These are phyloP conservation scores for Chlorella variabilis DNA, from an alignment of 163 green algal genomes.

Conservation along the genomic window DNA sequence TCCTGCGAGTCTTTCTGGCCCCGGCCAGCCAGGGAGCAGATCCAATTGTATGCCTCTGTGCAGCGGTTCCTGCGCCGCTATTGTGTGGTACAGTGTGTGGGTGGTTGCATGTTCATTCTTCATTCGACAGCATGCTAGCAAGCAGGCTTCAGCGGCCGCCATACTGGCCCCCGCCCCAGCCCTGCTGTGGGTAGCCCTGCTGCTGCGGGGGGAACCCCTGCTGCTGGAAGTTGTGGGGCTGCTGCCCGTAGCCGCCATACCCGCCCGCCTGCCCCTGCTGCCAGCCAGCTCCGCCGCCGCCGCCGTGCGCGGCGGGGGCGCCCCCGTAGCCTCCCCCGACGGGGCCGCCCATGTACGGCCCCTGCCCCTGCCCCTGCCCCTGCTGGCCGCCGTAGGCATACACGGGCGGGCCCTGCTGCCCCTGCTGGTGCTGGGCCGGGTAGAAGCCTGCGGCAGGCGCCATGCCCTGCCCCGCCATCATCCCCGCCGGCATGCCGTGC, in stretches of 20 bases:
- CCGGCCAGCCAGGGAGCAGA: too few species aligned
- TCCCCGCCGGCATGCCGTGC: not conserved
- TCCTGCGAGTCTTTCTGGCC: too few species aligned
- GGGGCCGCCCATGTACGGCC: too few species aligned
- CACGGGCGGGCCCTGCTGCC: not conserved
- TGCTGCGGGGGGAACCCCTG: slow-evolving; percentile 11
- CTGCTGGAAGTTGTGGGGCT: not conserved
- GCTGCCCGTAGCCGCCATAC: not conserved
- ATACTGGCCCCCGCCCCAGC: not conserved
- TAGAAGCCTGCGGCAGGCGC: not conserved
- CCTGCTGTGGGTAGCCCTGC: slow-evolving; percentile 6
- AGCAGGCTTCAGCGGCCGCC: too few species aligned
- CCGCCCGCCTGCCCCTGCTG: not conserved
- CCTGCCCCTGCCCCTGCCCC: not conserved
- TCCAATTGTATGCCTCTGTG: too few species aligned
- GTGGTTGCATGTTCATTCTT: too few species aligned
- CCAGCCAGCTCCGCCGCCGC: not conserved
- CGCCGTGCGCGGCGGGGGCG: not conserved
- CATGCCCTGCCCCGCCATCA: not conserved
- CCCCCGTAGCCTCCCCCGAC: not conserved
- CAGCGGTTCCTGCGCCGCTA: too few species aligned
- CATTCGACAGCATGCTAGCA: too few species aligned
- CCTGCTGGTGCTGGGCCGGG: not conserved
- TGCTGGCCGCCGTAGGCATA: not conserved
- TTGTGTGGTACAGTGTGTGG: too few species aligned